Base-by-base conservation (phyloP, 164 flowering plant species). In the Piper longum region DNA sequence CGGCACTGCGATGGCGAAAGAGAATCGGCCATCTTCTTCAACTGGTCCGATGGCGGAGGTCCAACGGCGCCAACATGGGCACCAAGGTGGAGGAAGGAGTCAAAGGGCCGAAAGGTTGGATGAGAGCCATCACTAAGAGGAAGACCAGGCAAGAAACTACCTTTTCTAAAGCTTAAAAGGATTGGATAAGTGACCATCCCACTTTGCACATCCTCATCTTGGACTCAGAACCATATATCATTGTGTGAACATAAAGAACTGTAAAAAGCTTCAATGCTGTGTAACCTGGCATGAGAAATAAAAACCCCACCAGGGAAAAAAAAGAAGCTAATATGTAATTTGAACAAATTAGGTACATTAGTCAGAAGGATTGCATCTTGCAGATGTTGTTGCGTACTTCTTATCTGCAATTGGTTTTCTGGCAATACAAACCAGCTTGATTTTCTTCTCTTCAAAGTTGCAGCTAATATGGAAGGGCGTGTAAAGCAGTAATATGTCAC, bases 11-110 rank as follows among this genome's bases (percentile, higher is more conserved):
- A 80, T 91, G 96, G 96, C 81, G 85, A 39, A 88, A 81, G 80
- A 78, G 87, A 68, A 83, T 91, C 72, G 96, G 88, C 2, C 87
- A 86, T 67, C 56, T 88, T 7, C 81, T 91, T 80, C 91, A 88
- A 69, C 73, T 88, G 69, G 71, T 78, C 62, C 77, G 77, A 69
- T 78, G 87, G 86, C 86, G 74, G 76, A 82, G 82, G 75, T 80
- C 89, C 62, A 79, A 59, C 62, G 75, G 48, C 48, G 69, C 81
- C 82, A 87, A 82, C 48, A 83, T 79, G 63, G 76, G 81, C 54
- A 69, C 67, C 72, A 81, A 82, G 72, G 82, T 80, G 56, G 87
- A 80, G 61, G 36, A 2, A n/a, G 82, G 83, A 16, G 85, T 75
- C 62, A 83, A 83, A 66, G 77, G 80, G 63, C 78, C 78, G 64